Evolutionary conservation across 257 asterid genomes (phyloP), one percentile per base, ranked within the genome.

Genomic region (Plectranthus barbatus): DNA sequence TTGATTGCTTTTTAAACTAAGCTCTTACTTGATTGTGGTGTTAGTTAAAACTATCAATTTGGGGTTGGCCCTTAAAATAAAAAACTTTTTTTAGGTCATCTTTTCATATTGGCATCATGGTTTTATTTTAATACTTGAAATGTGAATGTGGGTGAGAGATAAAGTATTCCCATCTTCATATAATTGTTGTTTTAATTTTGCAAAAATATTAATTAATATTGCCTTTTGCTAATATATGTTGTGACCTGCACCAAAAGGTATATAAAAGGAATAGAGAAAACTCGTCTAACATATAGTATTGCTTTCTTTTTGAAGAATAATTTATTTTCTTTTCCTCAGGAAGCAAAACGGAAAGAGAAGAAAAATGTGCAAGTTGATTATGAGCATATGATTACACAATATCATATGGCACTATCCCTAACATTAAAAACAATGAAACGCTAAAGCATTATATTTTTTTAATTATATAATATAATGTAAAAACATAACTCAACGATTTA

Each of bases 11-110:
- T 71, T 11, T 7, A 40, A 45, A 14, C 33, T 60, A 61, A 19
- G 23, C 44, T 17, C 47, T 57, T 64, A 51, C 46, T 66, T 67
- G 29, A 60, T 68, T 62, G n/a, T 41, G 42, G 68, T 26, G 62
- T 72, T 48, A 6, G 37, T 56, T 52, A 42, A 65, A 31, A 68
- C 56, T 36, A 72, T 37, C 34, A 31, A 44, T 23, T 57, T 62
- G 68, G 68, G 72, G 51, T 51, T 74, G 20, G 60, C 68, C 66
- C 15, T 51, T n/a, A n/a, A n/a, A n/a, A n/a, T n/a, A n/a, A n/a
- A n/a, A n/a, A n/a, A n/a, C 60, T 65, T 18, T 4, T 26, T 46
- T n/a, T 44, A 21, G 49, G 64, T 23, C 44, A 6, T 48, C 62
- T 68, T 65, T 41, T 31, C 19, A 34, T 70, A 13, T 72, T 45